Evolutionary conservation across 257 asterid genomes (phyloP).

Genomic region (Handroanthus guayacan): DNA sequence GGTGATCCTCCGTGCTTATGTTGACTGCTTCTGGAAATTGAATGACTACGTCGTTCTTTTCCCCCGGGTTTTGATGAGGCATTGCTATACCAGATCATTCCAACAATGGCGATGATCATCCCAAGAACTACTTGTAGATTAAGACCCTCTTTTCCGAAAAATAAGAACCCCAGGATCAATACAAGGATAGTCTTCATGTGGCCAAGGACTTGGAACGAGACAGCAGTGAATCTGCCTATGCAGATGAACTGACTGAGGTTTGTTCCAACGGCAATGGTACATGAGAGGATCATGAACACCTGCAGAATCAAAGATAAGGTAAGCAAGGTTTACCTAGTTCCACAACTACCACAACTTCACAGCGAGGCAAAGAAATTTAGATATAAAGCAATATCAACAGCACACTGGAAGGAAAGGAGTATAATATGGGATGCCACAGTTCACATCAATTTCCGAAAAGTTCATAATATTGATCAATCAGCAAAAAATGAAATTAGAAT

Average conservation of each 20-base stretch:
- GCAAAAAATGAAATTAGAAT: no score
- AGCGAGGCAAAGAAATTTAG: constrained; percentile 1
- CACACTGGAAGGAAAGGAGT: no score
- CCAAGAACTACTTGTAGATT: constrained; percentile 85
- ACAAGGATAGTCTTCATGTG: constrained; percentile 97
- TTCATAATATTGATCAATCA: no score
- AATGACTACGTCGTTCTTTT: constrained; percentile 79
- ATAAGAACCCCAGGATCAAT: constrained; percentile 79
- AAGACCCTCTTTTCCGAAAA: constrained; percentile 92
- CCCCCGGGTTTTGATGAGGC: constrained; percentile 97
- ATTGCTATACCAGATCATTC: constrained; percentile 95
- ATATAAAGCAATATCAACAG: background rate
- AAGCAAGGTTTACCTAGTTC: background rate
- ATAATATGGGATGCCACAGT: background rate
- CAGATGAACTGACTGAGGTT: constrained; percentile 97
- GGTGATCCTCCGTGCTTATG: constrained; percentile 60
- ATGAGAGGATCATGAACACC: constrained; percentile 79
- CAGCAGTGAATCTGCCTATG: constrained; percentile 96
- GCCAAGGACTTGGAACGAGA: constrained; percentile 93
- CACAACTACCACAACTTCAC: background rate
- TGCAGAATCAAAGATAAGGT: constrained; percentile 41
- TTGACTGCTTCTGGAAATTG: constrained; percentile 56
- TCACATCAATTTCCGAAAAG: background rate
- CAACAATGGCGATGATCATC: constrained; percentile 83
- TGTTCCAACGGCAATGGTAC: constrained; percentile 89